Percentiles rank a stretch among this genome's conserved stretches.
Evolutionary conservation across 73 alveolate species (phyloP).

Genomic region (Paraurostyla sp.): DNA sequence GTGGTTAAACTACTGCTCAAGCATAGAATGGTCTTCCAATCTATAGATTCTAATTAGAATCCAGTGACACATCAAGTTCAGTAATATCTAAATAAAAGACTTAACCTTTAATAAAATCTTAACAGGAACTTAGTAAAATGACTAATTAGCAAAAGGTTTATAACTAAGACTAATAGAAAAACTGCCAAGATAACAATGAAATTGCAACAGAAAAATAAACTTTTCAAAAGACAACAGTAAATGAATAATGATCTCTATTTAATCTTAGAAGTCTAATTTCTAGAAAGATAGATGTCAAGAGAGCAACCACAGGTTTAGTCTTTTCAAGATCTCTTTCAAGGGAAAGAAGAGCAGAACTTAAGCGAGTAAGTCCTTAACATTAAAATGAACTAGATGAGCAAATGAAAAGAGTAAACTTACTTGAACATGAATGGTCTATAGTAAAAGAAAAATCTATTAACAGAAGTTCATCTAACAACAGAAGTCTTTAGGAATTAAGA

Average conservation of each 20-base stretch:
- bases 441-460: neutral
- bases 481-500: neutral
- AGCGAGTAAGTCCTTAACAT: neutral
- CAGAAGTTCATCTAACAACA: neutral
- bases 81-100: no score
- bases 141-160: no score
- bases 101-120: no score
- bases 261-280: conserved; percentile 19
- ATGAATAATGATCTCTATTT: neutral
- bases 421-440: neutral
- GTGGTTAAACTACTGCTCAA: no score
- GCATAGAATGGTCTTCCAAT: no score
- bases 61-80: no score
- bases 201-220: neutral
- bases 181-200: neutral
- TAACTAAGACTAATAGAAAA: no score
- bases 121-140: no score
- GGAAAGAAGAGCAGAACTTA: neutral
- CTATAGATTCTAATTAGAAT: no score
- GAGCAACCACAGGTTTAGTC: neutral
- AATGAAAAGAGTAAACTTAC: neutral
- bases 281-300: neutral
- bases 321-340: neutral
- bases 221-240: neutral
- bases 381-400: neutral